Conservation (phyloP, 1,139 yeast genomes). For the Taphrina communis region DNA sequence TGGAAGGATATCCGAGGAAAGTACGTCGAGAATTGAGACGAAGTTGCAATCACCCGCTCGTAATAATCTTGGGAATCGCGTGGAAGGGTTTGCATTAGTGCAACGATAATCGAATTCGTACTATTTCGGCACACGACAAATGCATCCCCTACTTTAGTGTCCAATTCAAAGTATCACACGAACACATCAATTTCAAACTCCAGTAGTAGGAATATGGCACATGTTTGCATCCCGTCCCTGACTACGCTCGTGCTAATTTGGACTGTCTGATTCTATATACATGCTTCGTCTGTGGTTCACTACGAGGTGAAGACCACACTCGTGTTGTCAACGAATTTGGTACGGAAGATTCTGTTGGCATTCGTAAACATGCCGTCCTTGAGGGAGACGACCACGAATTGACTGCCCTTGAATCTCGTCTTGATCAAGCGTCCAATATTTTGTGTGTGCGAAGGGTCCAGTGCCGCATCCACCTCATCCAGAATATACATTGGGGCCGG, state of each 20-base stretch:
- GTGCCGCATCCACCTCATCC: constrained; percentile 98
- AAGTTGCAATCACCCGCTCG: not conserved
- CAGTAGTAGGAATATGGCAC: too few relatives aligned
- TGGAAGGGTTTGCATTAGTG: too few relatives aligned
- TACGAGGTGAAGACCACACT: constrained; percentile 65
- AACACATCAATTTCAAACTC: too few relatives aligned
- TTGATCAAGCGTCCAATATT: constrained; percentile 95
- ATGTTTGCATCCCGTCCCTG: not conserved
- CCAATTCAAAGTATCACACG: too few relatives aligned
- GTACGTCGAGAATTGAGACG: constrained; percentile 50
- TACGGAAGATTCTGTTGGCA: constrained; percentile 91
- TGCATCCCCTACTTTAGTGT: too few relatives aligned
- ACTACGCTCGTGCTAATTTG: constrained; percentile 2
- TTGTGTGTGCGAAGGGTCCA: constrained; percentile 95
- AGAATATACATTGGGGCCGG: constrained; percentile 98
- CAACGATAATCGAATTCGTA: too few relatives aligned
- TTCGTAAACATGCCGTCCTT: constrained; percentile 98
- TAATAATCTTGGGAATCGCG: too few relatives aligned
- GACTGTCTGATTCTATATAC: not conserved
- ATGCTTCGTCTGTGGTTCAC: not conserved
- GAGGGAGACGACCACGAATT: constrained; percentile 92
- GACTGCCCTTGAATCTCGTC: constrained; percentile 92
- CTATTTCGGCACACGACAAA: too few relatives aligned
- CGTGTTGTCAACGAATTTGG: constrained; percentile 95
- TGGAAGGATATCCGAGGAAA: constrained; percentile 90